These are phyloP conservation scores for Gonapodya prolifera DNA, from an alignment of 192 early-diverging fungal genomes.

Conservation along the genomic window DNA sequence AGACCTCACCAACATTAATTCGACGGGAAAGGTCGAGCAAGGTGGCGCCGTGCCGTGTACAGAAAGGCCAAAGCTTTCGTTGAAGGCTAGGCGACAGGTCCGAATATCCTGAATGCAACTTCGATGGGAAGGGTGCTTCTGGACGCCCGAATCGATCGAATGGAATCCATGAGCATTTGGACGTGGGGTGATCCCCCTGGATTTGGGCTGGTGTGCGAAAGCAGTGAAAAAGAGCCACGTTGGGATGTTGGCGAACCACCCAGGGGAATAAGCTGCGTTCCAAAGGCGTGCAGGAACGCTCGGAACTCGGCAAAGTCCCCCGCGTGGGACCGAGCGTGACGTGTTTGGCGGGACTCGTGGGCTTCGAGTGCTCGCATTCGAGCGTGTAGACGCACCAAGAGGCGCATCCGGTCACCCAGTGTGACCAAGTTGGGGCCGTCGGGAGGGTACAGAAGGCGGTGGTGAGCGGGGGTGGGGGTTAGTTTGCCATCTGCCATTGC, in stretches of 20 bases:
- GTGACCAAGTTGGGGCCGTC: neutral
- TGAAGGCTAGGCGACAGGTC: constrained; percentile 22
- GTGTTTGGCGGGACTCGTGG: too few relatives aligned
- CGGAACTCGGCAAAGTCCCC: too few relatives aligned
- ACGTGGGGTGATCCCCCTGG: constrained; percentile 27
- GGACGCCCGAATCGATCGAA: constrained; percentile 22
- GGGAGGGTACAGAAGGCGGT: neutral
- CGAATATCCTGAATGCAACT: constrained; percentile 28
- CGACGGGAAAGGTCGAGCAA: constrained; percentile 19
- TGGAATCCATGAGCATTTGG: constrained; percentile 17
- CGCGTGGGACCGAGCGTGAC: too few relatives aligned
- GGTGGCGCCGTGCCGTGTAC: constrained; percentile 16
- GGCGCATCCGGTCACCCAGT: neutral
- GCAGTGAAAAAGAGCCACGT: neutral
- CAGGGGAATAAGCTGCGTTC: neutral
- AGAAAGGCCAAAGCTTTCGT: constrained; percentile 10
- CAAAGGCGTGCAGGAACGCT: neutral
- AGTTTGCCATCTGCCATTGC: too few relatives aligned
- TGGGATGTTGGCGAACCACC: neutral
- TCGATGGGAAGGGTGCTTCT: constrained; percentile 40
- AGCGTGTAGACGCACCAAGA: neutral
- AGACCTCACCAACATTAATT: constrained; percentile 21
- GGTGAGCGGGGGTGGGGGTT: neutral
- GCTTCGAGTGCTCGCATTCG: too few relatives aligned
- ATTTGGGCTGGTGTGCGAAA: neutral